Conservation (phyloP, 2,329 filamentous ascomycete genomes). For the Zymoseptoria brevis region DNA sequence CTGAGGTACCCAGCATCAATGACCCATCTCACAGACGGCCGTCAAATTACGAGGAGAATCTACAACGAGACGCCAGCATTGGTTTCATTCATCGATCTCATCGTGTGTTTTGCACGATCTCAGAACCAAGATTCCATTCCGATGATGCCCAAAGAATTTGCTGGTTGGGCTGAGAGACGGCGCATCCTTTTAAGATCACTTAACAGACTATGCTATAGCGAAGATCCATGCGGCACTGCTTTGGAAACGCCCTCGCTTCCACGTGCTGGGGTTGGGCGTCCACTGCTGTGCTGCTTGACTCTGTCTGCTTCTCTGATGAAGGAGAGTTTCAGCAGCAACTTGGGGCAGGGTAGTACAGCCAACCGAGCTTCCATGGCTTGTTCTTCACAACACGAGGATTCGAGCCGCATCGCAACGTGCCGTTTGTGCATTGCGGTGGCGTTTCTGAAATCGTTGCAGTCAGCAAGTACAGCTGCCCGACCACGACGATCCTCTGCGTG, state of each 20-base stretch:
- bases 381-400: neutral
- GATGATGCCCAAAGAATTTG: neutral
- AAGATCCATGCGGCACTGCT: neutral
- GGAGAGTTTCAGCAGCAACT: neutral
- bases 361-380: neutral
- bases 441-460: neutral
- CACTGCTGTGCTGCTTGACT: neutral
- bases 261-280: neutral
- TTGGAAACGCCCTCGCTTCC: neutral
- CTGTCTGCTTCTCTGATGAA: neutral
- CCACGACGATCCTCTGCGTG: neutral
- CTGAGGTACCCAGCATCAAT: neutral
- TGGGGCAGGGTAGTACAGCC: neutral
- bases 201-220: neutral
- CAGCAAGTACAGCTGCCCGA: neutral
- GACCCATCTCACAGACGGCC: neutral
- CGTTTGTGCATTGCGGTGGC: neutral
- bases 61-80: neutral
- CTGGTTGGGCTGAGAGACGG: neutral
- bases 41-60: neutral
- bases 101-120: neutral
- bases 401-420: neutral
- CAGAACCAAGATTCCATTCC: neutral
- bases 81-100: neutral
- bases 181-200: neutral